Conservation (phyloP, 352 stramenopile species). For the Phytophthora gonapodyides region DNA sequence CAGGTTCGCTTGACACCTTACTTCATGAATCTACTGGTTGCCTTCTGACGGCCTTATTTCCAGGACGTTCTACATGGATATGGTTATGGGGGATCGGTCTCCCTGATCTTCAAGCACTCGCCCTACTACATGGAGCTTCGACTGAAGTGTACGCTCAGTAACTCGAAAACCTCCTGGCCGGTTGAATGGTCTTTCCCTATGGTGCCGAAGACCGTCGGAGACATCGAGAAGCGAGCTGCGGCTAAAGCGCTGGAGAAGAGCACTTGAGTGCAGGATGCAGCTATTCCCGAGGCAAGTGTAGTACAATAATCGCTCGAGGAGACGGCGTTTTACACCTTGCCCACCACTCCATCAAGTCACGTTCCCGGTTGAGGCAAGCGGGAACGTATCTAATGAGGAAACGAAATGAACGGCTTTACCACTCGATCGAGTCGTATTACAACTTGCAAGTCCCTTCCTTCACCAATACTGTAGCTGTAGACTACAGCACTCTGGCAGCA, state of each 20-base stretch:
- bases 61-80: not conserved
- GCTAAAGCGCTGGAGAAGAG: not conserved
- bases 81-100: not conserved
- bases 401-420: too few species aligned
- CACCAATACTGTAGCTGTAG: too few species aligned
- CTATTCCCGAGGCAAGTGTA: too few species aligned
- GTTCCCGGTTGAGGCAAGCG: too few species aligned
- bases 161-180: not conserved
- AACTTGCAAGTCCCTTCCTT: too few species aligned
- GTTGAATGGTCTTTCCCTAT: slow-evolving; percentile 13
- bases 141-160: not conserved
- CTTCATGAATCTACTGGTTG: not conserved
- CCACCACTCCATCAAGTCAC: too few species aligned
- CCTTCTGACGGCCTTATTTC: not conserved
- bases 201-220: not conserved
- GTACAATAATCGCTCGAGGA: too few species aligned
- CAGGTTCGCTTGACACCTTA: slow-evolving; percentile 4
- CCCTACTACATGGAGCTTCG: slow-evolving; percentile 22
- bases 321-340: too few species aligned
- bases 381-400: too few species aligned
- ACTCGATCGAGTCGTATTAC: too few species aligned
- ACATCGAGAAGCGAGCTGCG: slow-evolving; percentile 10
- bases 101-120: slow-evolving; percentile 13
- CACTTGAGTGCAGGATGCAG: not conserved
- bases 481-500: not conserved